Evolutionary conservation across 1,139 yeast species (phyloP).

Genomic region (Pichia sp.): DNA sequence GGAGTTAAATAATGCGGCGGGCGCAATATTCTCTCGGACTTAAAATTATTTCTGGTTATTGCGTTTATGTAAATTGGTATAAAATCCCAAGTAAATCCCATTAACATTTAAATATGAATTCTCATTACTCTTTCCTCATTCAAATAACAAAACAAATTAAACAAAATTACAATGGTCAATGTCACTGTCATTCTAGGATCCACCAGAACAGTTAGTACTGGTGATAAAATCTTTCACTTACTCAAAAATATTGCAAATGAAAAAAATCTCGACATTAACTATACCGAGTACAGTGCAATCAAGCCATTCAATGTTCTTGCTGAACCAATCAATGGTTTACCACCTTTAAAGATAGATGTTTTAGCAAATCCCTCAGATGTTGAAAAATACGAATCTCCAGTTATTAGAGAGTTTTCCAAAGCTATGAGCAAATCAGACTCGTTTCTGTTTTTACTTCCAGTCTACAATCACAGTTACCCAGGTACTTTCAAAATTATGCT

Average conservation of each 20-base stretch:
- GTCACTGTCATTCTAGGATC: background rate
- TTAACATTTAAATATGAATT: no score
- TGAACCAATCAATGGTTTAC: slow-evolving; percentile 2
- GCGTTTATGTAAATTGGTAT: no score
- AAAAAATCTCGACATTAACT: background rate
- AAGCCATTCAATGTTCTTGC: slow-evolving; percentile 1
- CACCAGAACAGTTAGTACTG: background rate
- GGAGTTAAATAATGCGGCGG: no score
- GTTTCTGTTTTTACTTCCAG: slow-evolving; percentile 3
- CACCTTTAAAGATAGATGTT: background rate
- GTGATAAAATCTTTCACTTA: background rate
- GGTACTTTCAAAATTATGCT: slow-evolving; percentile 5
- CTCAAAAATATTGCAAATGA: background rate
- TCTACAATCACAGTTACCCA: slow-evolving; percentile 3
- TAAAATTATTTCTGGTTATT: no score
- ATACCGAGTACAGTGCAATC: background rate
- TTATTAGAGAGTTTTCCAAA: slow-evolving; percentile 1
- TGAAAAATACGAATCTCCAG: slow-evolving; percentile 1
- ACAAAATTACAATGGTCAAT: background rate
- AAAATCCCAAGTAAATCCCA: no score
- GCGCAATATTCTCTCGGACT: no score
- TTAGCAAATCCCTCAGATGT: background rate
- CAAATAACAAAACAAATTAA: no score
- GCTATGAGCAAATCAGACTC: background rate
- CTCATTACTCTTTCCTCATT: no score